Conservation (phyloP, 495 filamentous ascomycete genomes). For the Bathelium albidoporum region DNA sequence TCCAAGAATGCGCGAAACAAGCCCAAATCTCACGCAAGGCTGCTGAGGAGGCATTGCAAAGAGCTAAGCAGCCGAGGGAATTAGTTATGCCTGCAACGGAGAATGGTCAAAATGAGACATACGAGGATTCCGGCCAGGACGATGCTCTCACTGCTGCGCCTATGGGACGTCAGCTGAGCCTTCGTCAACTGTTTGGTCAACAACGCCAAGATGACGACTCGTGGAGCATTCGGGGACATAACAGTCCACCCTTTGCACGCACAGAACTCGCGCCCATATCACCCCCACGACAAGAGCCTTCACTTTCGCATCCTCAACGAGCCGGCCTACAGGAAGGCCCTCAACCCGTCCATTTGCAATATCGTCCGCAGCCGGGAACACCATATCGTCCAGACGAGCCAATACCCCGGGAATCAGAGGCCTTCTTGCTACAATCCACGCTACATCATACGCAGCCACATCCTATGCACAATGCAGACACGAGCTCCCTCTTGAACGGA, state of each 20-base stretch:
- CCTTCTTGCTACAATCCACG: neutral
- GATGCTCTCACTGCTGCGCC: slow-evolving; percentile 32
- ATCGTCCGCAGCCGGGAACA: slow-evolving; percentile 1
- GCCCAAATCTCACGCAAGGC: slow-evolving; percentile 39
- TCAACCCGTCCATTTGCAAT: slow-evolving; percentile 8
- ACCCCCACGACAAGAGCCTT: neutral
- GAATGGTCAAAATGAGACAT: slow-evolving; percentile 23
- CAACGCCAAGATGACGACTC: slow-evolving; percentile 43
- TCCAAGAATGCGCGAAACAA: slow-evolving; percentile 44
- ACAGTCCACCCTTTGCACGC: slow-evolving; percentile 23
- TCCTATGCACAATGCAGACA: neutral
- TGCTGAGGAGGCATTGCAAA: slow-evolving; percentile 25
- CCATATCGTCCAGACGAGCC: neutral
- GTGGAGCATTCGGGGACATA: slow-evolving; percentile 39
- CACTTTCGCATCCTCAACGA: neutral
- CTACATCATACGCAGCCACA: neutral
- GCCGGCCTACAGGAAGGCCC: neutral
- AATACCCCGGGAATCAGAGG: neutral
- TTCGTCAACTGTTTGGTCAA: slow-evolving; percentile 47
- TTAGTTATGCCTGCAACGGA: slow-evolving; percentile 1
- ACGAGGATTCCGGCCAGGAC: slow-evolving; percentile 33
- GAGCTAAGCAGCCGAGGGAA: neutral
- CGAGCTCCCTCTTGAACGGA: neutral
- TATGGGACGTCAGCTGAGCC: slow-evolving; percentile 44
- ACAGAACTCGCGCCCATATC: too few species aligned